Evolutionary conservation across 179 eudicot species (phyloP), one percentile per base, ranked within the genome.

Genomic region (Patellifolia procumbens): DNA sequence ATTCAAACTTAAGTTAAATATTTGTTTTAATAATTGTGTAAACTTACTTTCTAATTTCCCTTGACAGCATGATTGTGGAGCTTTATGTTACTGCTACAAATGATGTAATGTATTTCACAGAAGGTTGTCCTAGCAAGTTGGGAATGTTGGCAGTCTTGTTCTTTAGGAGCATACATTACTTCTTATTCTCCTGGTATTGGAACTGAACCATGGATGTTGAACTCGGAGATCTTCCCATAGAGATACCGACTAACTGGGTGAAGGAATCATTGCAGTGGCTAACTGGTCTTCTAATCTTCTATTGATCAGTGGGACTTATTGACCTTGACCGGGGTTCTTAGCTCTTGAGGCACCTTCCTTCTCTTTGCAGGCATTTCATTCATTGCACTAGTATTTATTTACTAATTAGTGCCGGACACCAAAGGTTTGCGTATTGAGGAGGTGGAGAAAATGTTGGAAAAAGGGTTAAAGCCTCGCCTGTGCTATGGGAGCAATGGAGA

Each of bases 201-300:
- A 60, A 83, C 89, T 0, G 91, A 53, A 16, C 88, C 87, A 10
- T 88, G 90, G 90, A 83, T 89, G n/a, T 80, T 86, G 17, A 89
- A 86, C 35, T 56, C 28, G 6, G 66, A 55, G 32, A 55, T 72
- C 37, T 56, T 55, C 35, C 52, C 51, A 5, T 81, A 84, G 77
- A 80, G 74, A 62, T 85, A 87, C 78, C 73, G 90, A 79, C 89
- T 89, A 43, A 39, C 77, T 7, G 83, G 87, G 7, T 86, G 90
- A n/a, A 62, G 87, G 89, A 59, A 86, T 83, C 0, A 86, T 88
- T 15, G 91, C 91, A 1, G 87, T 87, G 34, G 29, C 85, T 26
- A 87, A 86, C 70, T 89, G 89, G 88, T 61, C 46, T n/a, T 86
- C 91, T 0, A 86, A 87, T 80, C 85, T 89, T 12, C 46, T 89